phyloP scores from a whole-genome alignment of 176 grass and related monocot genomes.

The Aegilops longissima region DNA sequence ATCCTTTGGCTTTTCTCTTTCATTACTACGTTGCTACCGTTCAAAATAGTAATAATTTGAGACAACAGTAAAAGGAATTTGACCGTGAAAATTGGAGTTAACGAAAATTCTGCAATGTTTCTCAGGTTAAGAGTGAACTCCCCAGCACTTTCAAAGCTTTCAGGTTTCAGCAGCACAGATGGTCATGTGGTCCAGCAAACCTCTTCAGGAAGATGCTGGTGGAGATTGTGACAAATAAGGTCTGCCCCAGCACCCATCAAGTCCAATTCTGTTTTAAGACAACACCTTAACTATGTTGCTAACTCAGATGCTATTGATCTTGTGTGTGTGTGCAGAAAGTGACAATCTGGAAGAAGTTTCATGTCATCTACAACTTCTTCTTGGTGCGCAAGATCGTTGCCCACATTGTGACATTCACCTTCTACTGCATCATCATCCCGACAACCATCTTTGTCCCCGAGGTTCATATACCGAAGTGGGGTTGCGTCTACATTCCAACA shows the following conservation, averaged over 20 bases:
- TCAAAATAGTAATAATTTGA: too few relatives aligned
- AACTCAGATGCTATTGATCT: constrained; percentile 11
- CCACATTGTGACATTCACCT: constrained; percentile 67
- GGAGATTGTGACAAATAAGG: constrained; percentile 81
- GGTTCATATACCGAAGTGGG: constrained; percentile 76
- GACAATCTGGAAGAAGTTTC: constrained; percentile 80
- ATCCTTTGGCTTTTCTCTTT: constrained; percentile 15
- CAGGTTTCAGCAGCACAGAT: constrained; percentile 83
- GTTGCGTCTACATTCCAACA: constrained; percentile 69
- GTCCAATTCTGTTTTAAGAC: background rate
- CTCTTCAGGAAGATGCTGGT: constrained; percentile 70
- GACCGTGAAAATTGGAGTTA: background rate
- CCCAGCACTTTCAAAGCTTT: constrained; percentile 92
- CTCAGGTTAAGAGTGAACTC: constrained; percentile 82
- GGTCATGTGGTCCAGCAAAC: constrained; percentile 81
- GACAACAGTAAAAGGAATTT: background rate
- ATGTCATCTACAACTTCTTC: constrained; percentile 95
- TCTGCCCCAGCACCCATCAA: constrained; percentile 18
- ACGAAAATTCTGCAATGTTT: background rate
- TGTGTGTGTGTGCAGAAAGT: constrained; percentile 58
- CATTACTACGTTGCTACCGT: too few relatives aligned
- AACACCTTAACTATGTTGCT: background rate
- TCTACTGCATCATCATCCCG: constrained; percentile 84
- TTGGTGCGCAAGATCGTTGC: constrained; percentile 64
- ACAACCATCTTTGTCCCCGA: constrained; percentile 71